phyloP scores from a whole-genome alignment of 1,284 basidiomycete genomes.

The Athelia sp. region DNA sequence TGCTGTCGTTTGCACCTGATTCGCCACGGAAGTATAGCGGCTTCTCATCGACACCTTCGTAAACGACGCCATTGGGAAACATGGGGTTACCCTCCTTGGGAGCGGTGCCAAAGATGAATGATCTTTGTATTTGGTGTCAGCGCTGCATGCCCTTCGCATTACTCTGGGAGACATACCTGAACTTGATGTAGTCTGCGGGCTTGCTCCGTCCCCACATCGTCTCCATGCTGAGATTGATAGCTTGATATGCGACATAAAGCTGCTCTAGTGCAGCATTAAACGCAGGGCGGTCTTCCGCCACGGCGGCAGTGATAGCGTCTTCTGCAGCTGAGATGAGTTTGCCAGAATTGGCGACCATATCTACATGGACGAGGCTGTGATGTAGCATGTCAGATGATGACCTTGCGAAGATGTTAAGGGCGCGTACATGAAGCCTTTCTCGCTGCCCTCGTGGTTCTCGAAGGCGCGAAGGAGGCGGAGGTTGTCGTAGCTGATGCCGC shows the following conservation, averaged over 20 bases:
- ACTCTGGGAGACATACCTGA: slow-evolving; percentile 20
- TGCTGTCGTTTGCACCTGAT: slow-evolving; percentile 23
- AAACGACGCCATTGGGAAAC: slow-evolving; percentile 22
- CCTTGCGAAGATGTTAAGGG: too few relatives aligned
- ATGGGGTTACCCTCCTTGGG: slow-evolving; percentile 9
- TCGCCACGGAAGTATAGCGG: slow-evolving; percentile 22
- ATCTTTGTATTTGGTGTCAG: not conserved
- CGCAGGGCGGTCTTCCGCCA: slow-evolving; percentile 8
- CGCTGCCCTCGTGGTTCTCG: slow-evolving; percentile 11
- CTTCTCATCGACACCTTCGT: slow-evolving; percentile 19
- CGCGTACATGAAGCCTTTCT: slow-evolving; percentile 10
- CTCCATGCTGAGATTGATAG: slow-evolving; percentile 14
- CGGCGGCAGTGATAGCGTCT: slow-evolving; percentile 8
- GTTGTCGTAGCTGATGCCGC: slow-evolving; percentile 19
- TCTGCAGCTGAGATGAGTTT: slow-evolving; percentile 10
- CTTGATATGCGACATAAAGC: slow-evolving; percentile 8
- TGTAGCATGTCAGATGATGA: too few relatives aligned
- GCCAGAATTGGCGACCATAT: slow-evolving; percentile 14
- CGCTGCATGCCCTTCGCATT: slow-evolving; percentile 8
- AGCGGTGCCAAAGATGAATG: slow-evolving; percentile 1
- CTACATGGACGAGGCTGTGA: too few relatives aligned
- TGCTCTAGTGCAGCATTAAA: slow-evolving; percentile 13
- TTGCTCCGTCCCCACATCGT: slow-evolving; percentile 18
- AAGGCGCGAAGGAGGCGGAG: slow-evolving; percentile 23
- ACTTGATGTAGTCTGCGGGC: slow-evolving; percentile 16